phyloP scores from a whole-genome alignment of 2,329 filamentous ascomycete species.

The Exophiala sideris region DNA sequence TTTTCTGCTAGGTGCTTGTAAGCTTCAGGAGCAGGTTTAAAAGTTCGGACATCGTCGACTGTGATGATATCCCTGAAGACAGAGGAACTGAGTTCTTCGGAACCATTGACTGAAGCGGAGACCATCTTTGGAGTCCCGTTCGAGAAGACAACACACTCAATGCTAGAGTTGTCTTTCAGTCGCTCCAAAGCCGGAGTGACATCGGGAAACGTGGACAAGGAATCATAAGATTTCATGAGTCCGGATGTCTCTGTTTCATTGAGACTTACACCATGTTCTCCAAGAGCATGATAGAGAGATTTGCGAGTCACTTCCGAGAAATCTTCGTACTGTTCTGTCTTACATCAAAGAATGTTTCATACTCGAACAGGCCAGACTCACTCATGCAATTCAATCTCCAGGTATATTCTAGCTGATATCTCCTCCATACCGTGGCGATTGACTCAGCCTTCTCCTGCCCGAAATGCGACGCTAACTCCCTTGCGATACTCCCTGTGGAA shows the following conservation, averaged over 20 bases:
- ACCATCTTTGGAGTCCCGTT: constrained; percentile 68
- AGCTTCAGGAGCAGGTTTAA: constrained; percentile 62
- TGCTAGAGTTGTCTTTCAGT: constrained; percentile 39
- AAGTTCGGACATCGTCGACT: constrained; percentile 58
- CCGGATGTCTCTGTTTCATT: constrained; percentile 41
- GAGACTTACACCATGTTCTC: constrained; percentile 53
- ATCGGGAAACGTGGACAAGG: constrained; percentile 63
- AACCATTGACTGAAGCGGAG: constrained; percentile 55
- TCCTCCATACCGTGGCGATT: constrained; percentile 62
- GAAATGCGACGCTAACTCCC: constrained; percentile 56
- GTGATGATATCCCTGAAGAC: constrained; percentile 58
- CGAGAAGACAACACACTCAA: constrained; percentile 64
- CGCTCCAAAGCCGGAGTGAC: constrained; percentile 53
- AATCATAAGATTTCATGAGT: constrained; percentile 64
- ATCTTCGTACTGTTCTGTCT: constrained; percentile 56
- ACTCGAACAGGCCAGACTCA: constrained; percentile 35
- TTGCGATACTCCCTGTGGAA: constrained; percentile 66
- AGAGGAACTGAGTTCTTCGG: constrained; percentile 51
- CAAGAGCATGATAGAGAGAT: constrained; percentile 61
- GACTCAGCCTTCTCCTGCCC: constrained; percentile 55
- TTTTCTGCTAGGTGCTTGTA: constrained; percentile 59
- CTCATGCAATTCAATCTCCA: constrained; percentile 75
- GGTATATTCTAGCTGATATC: constrained; percentile 73
- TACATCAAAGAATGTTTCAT: neutral
- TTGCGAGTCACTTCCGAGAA: constrained; percentile 63